Base-by-base conservation (phyloP, 352 stramenopile species). In the Phytophthora rubi region DNA sequence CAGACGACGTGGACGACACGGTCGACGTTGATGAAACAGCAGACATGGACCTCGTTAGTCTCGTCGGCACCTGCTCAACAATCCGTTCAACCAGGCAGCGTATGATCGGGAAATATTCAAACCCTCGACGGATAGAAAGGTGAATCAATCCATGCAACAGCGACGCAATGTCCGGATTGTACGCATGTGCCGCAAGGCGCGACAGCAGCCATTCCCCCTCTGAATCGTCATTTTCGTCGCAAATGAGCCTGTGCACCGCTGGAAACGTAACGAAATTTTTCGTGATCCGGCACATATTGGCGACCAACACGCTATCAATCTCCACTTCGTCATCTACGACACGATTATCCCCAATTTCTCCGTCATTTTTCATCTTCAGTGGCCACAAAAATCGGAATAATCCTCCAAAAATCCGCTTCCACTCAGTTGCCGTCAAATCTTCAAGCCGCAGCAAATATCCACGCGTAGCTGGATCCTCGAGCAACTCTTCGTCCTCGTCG, bases 231-330 rank as follows among this genome's bases (percentile, higher is more conserved):
- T 86, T 76, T 15, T 86, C 69, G 15, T 77, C 72, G 30, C 68
- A 77, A 8, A 93, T 76, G 2, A 93, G 73, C 16, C 62, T 75
- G 53, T 91, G 82, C 37, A 93, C 82, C 0, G 84, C 82, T 5
- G 82, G 86, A 52, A 89, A 92, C 5, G 84, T 74, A 16, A 86
- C 80, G 47, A 91, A 85, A 71, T 86, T 80, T 55, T 93, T 93
- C 15, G 71, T 88, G 47, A 93, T 83, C 35, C 73, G 73, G 57
- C 83, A 91, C 83, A 94, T 83, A 59, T 94, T 92, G 2, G 84
- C 71, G 6, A 79, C 74, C 60, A 94, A 68, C 4, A 92, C 63
- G 28, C 69, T 82, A 62, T 94, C 84, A 18, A 89, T 62, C 55
- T 89, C 72, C 15, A 71, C 53, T 6, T 81, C 78, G 16, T 81